Base-by-base conservation (phyloP, 192 early-diverging fungal genomes). In the Podila epigama region DNA sequence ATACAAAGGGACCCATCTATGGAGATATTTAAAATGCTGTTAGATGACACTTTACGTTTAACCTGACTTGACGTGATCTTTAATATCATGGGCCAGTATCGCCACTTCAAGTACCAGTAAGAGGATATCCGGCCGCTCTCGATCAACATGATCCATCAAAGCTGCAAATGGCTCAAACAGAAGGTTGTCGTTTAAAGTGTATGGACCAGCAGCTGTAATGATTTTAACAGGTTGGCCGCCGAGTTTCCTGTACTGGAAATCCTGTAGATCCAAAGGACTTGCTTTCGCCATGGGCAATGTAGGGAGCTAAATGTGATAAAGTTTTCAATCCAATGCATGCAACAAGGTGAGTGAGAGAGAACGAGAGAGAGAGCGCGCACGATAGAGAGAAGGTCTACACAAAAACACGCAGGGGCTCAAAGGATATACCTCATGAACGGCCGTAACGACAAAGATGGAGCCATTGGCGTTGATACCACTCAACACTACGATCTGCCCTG, bases 401-500 rank as follows among this genome's bases (percentile, higher is more conserved):
- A n/a, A n/a, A n/a, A n/a, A n/a, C n/a, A n/a, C n/a, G n/a, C n/a
- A n/a, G n/a, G 9, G 6, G 62, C 32, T 13, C 77, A 79, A 48
- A 63, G 61, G 32, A 65, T 51, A 60, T 87, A 94, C 80, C 67
- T 84, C 59, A 32, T 82, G 79, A 9, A 90, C 70, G 52, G 82
- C 72, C 12, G 87, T 78, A 0, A 82, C 89, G 2, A 82, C 59
- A 60, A 90, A 89, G 60, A 81, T 64, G 1, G 85, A 65, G 31
- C 89, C 87, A 44, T 82, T 84, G 34, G 82, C 79, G 55, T 89
- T 90, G 44, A 83, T 83, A 3, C 92, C 96, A 48, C 89, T 82
- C 5, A 95, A 63, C 3, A 87, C 94, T 27, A 96, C 83, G 50
- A 96, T 81, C 62, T 97, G 96, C 28, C 97, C 97, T 3, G 96